Evolutionary conservation across 768 basidiomycete species (phyloP).

Genomic region (Polyporus arcularius): DNA sequence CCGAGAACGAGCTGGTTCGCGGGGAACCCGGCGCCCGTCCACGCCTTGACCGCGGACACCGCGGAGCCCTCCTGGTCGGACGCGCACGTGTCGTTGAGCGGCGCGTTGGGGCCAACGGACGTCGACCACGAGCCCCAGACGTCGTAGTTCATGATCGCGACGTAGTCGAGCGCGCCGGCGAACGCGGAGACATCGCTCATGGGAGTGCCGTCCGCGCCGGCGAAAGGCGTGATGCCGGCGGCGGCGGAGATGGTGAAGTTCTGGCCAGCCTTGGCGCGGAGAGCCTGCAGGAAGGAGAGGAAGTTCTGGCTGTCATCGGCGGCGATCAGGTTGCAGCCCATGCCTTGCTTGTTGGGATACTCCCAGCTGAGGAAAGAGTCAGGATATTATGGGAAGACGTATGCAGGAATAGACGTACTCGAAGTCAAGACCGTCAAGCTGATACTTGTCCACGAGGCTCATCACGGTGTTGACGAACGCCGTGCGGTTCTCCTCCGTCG

Average conservation of each 20-base stretch:
- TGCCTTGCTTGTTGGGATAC: constrained; percentile 72
- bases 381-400: not conserved
- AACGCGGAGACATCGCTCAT: constrained; percentile 72
- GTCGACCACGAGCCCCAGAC: constrained; percentile 49
- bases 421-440: constrained; percentile 56
- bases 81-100: constrained; percentile 65
- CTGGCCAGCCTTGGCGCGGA: constrained; percentile 51
- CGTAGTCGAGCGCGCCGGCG: constrained; percentile 65
- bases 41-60: constrained; percentile 66
- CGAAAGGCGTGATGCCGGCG: constrained; percentile 49
- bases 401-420: constrained; percentile 23
- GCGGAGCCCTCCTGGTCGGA: constrained; percentile 68
- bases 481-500: constrained; percentile 37
- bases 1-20: constrained; percentile 74
- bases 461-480: constrained; percentile 36
- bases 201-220: constrained; percentile 51
- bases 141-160: constrained; percentile 72
- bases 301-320: constrained; percentile 71
- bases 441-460: constrained; percentile 46
- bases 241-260: constrained; percentile 61
- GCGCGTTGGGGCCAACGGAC: constrained; percentile 81
- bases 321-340: not conserved
- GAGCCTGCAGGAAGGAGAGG: constrained; percentile 68
- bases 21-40: constrained; percentile 81
- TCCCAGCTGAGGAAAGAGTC: constrained; percentile 69